These are phyloP conservation scores for Adiantum capillusveneris DNA, from an alignment of 75 land plant species.

Conservation along the genomic window DNA sequence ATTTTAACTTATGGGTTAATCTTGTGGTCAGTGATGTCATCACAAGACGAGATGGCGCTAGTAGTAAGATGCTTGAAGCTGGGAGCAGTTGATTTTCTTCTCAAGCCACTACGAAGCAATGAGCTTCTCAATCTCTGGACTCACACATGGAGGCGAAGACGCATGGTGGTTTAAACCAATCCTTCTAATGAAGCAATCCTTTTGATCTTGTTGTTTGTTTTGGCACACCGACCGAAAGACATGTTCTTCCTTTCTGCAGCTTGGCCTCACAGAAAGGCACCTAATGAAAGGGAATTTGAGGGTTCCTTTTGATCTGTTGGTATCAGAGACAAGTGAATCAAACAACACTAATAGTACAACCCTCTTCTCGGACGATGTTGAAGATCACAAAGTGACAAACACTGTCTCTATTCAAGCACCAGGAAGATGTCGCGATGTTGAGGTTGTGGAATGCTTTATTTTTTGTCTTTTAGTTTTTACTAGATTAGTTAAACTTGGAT, in stretches of 20 bases:
- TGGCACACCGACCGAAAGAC: too few species aligned
- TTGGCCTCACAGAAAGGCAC: conserved; percentile 71
- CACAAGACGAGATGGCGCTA: conserved; percentile 66
- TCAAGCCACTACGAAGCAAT: conserved; percentile 80
- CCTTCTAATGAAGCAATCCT: too few species aligned
- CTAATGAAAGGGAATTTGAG: conserved; percentile 31
- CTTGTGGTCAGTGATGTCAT: conserved; percentile 72
- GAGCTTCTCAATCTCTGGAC: conserved; percentile 87
- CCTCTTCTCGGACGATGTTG: conserved; percentile 76
- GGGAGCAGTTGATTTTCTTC: conserved; percentile 90
- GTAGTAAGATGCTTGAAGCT: conserved; percentile 74
- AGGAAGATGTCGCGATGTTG: neutral
- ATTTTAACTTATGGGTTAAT: too few species aligned
- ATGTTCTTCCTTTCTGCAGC: too few species aligned
- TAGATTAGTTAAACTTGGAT: too few species aligned
- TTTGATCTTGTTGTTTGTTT: too few species aligned
- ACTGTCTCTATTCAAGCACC: neutral
- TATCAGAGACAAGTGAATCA: conserved; percentile 77
- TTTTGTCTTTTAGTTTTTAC: too few species aligned
- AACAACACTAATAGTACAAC: conserved; percentile 76
- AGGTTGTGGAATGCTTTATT: neutral
- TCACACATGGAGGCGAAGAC: conserved; percentile 80
- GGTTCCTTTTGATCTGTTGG: conserved; percentile 44
- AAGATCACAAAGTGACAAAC: conserved; percentile 39
- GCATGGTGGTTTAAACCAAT: conserved; percentile 63